Evolutionary conservation across 306 rosid genomes (phyloP).

Genomic region (Gleditsia sinensis): DNA sequence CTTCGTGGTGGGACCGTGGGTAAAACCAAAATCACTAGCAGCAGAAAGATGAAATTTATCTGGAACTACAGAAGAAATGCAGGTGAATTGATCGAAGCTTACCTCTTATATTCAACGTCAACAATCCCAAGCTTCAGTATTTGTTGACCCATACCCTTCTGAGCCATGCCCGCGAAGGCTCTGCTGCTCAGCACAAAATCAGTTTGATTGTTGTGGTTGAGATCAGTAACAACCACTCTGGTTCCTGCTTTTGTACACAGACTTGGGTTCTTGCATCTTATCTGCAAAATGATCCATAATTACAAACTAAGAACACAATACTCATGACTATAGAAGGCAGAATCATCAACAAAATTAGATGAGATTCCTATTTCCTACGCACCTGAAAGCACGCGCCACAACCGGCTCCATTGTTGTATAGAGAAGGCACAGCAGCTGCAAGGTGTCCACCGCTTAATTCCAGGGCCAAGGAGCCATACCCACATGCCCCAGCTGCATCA

Average conservation of each 20-base stretch:
- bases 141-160: constrained; percentile 43
- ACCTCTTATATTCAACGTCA: constrained; percentile 87
- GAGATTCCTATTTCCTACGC: not conserved
- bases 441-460: constrained; percentile 55
- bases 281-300: constrained; percentile 44
- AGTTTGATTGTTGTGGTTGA: constrained; percentile 53
- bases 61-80: not conserved
- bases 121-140: constrained; percentile 64
- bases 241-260: constrained; percentile 61
- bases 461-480: constrained; percentile 70
- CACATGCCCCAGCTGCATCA: constrained; percentile 90
- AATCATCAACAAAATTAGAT: too few species aligned
- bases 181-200: constrained; percentile 78
- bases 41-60: not conserved
- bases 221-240: constrained; percentile 67
- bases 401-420: constrained; percentile 76
- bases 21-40: constrained; percentile 27
- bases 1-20: constrained; percentile 28
- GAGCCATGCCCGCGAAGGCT: constrained; percentile 77
- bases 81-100: constrained; percentile 9
- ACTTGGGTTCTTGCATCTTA: constrained; percentile 72
- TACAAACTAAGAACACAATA: not conserved
- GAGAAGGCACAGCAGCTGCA: constrained; percentile 69
- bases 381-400: constrained; percentile 97
- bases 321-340: not conserved